Evolutionary conservation across 192 early-diverging fungal species (phyloP), one percentile per base, ranked within the genome.

Genomic region (Pecoramyces ruminantium): DNA sequence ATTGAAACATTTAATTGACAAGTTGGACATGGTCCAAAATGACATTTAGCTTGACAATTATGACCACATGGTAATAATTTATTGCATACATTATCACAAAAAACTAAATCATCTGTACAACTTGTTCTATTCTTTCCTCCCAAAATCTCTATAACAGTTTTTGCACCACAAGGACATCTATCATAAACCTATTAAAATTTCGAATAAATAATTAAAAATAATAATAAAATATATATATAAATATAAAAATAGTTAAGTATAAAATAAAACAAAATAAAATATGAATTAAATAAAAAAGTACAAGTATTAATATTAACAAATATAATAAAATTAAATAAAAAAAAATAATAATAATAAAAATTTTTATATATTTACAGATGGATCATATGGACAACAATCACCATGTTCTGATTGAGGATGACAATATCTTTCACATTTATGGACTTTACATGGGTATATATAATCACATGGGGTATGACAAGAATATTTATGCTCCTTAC

Each of bases 241-340:
- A 83, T 94, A 93, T 78, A 92, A 93, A 29, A n/a, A n/a, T n/a
- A n/a, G n/a, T n/a, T n/a, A n/a, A n/a, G n/a, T n/a, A n/a, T n/a
- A n/a, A n/a, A n/a, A n/a, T n/a, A n/a, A n/a, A n/a, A n/a, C n/a
- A n/a, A n/a, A n/a, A n/a, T n/a, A n/a, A n/a, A n/a, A n/a, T n/a
- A n/a, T n/a, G n/a, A n/a, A n/a, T n/a, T 83, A 81, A 28, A 87
- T 83, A 29, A 83, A 82, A 82, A 92, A 94, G 1, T 82, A 92
- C 0, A 84, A 84, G 78, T 82, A 14, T 88, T 78, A 12, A 87
- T 79, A 2, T 58, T 34, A 13, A 88, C 81, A 1, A 91, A 80
- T 0, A 84, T 78, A 25, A 82, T 81, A 11, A 84, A 79, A n/a
- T 89, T 87, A 79, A 89, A 91, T 21, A 89, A 89, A 67, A 90